A percentile compares a stretch with the other conserved stretches of the same genome.
phyloP scores from a whole-genome alignment of 2,329 filamentous ascomycete genomes.

The Ampelomyces quisqualis region DNA sequence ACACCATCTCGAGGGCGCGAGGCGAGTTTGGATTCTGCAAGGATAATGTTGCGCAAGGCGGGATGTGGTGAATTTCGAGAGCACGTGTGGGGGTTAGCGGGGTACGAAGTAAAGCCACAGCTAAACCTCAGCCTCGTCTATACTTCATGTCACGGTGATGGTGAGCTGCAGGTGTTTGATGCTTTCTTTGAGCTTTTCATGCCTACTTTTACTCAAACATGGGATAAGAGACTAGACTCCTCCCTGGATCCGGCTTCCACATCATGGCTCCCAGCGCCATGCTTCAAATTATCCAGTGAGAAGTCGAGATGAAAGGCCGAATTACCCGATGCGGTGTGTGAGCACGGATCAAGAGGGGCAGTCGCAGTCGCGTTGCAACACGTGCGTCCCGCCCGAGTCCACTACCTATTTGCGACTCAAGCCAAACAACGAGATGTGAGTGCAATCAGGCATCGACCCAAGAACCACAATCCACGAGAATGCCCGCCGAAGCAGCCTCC shows the following conservation, averaged over 20 bases:
- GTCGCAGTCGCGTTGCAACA: no score
- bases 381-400: no score
- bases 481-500: conserved; percentile 29
- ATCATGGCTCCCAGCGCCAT: conserved; percentile 17
- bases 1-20: conserved; percentile 77
- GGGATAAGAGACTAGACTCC: no score
- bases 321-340: no score
- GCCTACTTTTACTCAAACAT: no score
- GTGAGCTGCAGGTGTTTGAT: no score
- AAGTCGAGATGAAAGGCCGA: no score
- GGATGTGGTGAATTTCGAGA: conserved; percentile 24
- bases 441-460: no score
- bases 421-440: background rate
- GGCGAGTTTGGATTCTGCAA: conserved; percentile 1
- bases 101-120: conserved; percentile 13
- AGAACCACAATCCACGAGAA: no score
- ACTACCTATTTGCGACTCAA: no score
- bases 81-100: conserved; percentile 36
- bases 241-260: conserved; percentile 31
- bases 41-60: conserved; percentile 6
- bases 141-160: background rate
- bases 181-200: no score
- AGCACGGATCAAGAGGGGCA: no score
- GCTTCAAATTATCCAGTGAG: conserved; percentile 18
- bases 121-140: conserved; percentile 8